Conservation (phyloP, 495 filamentous ascomycete species). For the Talaromyces thailandensis region DNA sequence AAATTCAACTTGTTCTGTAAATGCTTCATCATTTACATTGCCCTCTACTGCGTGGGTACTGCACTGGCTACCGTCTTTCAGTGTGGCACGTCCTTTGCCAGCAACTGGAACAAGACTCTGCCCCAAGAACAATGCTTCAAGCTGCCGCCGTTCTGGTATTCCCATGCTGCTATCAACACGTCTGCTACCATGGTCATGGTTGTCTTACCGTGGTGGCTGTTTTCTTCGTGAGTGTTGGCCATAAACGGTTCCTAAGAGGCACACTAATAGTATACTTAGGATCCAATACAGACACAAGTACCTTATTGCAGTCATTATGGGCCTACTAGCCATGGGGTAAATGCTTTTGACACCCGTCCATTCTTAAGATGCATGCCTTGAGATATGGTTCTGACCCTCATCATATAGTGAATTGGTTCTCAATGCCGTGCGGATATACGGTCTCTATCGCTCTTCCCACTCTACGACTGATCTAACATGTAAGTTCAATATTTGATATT, state of each 20-base stretch:
- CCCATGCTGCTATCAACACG: not conserved
- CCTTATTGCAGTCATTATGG: not conserved
- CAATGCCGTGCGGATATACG: not conserved
- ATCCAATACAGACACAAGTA: not conserved
- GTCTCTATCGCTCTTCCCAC: not conserved
- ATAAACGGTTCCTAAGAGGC: too few species aligned
- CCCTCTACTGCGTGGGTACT: too few species aligned
- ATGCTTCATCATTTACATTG: too few species aligned
- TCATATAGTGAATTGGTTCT: not conserved
- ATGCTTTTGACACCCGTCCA: not conserved
- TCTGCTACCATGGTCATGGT: not conserved
- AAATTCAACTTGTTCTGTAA: too few species aligned
- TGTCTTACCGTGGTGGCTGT: not conserved
- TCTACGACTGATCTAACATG: not conserved
- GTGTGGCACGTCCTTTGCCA: too few species aligned
- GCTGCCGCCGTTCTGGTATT: not conserved
- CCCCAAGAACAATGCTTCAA: too few species aligned
- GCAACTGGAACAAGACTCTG: too few species aligned
- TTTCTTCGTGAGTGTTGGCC: not conserved
- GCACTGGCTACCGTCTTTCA: too few species aligned
- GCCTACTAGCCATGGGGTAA: not conserved
- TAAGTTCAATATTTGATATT: not conserved
- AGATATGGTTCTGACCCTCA: not conserved
- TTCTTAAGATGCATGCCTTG: not conserved
- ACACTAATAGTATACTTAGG: not conserved